phyloP scores from a whole-genome alignment of 2,329 filamentous ascomycete species.

The Alternaria solani region DNA sequence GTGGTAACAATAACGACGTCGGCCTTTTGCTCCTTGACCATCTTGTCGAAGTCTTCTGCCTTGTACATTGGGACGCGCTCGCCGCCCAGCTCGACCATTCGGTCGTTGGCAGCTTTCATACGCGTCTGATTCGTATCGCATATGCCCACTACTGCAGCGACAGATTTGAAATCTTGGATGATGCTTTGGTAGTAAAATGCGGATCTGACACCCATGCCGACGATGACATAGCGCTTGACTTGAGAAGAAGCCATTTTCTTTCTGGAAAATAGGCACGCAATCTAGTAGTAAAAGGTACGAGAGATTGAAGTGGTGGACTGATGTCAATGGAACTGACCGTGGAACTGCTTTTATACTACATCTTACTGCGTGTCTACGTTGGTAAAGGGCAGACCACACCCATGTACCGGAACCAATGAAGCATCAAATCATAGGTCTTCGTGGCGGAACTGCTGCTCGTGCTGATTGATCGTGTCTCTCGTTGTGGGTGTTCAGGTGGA shows the following conservation, averaged over 20 bases:
- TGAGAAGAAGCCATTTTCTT: constrained; percentile 1
- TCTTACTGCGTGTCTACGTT: neutral
- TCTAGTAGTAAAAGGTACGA: neutral
- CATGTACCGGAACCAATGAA: neutral
- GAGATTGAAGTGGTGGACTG: neutral
- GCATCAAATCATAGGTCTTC: constrained; percentile 1
- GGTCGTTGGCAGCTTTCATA: constrained; percentile 64
- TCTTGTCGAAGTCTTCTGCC: constrained; percentile 64
- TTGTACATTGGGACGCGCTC: constrained; percentile 62
- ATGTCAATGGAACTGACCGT: neutral
- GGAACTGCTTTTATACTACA: neutral
- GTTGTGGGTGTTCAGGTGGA: neutral
- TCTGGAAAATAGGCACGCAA: neutral
- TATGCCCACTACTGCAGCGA: constrained; percentile 62
- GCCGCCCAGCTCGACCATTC: constrained; percentile 59
- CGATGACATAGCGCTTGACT: constrained; percentile 58
- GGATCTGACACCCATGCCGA: constrained; percentile 68
- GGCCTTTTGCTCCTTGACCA: constrained; percentile 65
- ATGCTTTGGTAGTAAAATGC: constrained; percentile 69
- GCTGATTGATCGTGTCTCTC: neutral
- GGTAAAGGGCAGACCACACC: neutral
- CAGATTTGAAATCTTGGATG: constrained; percentile 60
- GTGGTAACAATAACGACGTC: constrained; percentile 70
- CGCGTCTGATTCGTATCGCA: constrained; percentile 69
- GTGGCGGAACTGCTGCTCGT: neutral